Evolutionary conservation across 1,139 yeast species (phyloP), one percentile per base, ranked within the genome.

Genomic region (Kazachstania sp.): DNA sequence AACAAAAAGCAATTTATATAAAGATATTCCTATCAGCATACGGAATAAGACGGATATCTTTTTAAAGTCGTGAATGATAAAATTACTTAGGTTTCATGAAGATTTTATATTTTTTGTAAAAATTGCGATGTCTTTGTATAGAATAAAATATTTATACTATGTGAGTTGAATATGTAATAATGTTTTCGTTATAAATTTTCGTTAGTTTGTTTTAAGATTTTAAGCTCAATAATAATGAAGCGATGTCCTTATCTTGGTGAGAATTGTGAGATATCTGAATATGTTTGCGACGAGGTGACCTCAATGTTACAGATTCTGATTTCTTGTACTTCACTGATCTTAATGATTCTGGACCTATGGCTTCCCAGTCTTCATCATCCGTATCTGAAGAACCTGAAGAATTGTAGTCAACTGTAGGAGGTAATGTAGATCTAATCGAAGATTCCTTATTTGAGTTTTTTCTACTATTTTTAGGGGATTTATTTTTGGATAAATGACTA

Each of bases 331-430:
- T 23, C 1, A n/a, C 9, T 15, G 41, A 16, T 43, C 83, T 66
- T 45, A 82, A 65, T 41, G 74, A 68, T 42, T 74, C 83, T 0
- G 96, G 87, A 1, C 96, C 97, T 46, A 88, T 83, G 0, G 87
- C 71, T 52, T 81, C 86, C 97, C 97, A 88, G 66, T 88, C 97
- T 64, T 88, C 97, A 61, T 90, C 97, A 66, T 88, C 97, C 0
- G 95, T 86, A 58, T 86, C 82, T 13, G 69, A 64, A 45, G 31
- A 32, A 12, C 28, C 28, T 16, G 30, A 30, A 13, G 43, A 23
- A 20, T 30, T 39, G 41, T 23, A 9, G 5, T 29, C 15, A 9
- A 11, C 20, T n/a, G 31, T n/a, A 19, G 54, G 40, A 2, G 48
- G 37, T 16, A 57, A 38, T 2, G 60, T 58, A 1, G 60, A 58